Conservation (phyloP, 2,329 filamentous ascomycete genomes). For the Pleoardoris graminearum region DNA sequence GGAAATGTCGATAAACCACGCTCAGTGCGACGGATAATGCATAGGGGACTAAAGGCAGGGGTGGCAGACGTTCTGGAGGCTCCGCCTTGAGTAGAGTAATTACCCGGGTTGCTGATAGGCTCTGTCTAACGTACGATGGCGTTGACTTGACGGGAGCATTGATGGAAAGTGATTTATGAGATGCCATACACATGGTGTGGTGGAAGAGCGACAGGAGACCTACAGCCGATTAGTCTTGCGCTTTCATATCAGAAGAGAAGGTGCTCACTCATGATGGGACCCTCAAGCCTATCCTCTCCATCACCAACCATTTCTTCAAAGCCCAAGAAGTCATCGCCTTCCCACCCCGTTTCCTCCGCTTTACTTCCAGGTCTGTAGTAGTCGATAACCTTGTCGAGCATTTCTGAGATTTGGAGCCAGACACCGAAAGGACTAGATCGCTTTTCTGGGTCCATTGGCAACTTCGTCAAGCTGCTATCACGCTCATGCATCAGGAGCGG, state of each 20-base stretch:
- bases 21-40: constrained; percentile 59
- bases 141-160: constrained; percentile 52
- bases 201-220: constrained; percentile 60
- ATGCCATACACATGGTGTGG: constrained; percentile 60
- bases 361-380: constrained; percentile 52
- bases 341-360: constrained; percentile 51
- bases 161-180: constrained; percentile 55
- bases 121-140: constrained; percentile 58
- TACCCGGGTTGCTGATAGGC: constrained; percentile 59
- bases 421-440: constrained; percentile 53
- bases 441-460: constrained; percentile 48
- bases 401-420: constrained; percentile 50
- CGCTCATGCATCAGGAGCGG: constrained; percentile 54
- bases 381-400: constrained; percentile 53
- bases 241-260: background rate
- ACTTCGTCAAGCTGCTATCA: constrained; percentile 50
- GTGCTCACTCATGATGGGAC: constrained; percentile 42
- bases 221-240: constrained; percentile 25
- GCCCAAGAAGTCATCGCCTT: constrained; percentile 50
- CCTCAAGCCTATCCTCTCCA: constrained; percentile 43
- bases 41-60: constrained; percentile 60
- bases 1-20: constrained; percentile 61
- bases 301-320: constrained; percentile 51
- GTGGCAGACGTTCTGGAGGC: constrained; percentile 52
- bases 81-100: constrained; percentile 56